Conservation (phyloP, 2,329 filamentous ascomycete species). For the Calonectria fujianensis region DNA sequence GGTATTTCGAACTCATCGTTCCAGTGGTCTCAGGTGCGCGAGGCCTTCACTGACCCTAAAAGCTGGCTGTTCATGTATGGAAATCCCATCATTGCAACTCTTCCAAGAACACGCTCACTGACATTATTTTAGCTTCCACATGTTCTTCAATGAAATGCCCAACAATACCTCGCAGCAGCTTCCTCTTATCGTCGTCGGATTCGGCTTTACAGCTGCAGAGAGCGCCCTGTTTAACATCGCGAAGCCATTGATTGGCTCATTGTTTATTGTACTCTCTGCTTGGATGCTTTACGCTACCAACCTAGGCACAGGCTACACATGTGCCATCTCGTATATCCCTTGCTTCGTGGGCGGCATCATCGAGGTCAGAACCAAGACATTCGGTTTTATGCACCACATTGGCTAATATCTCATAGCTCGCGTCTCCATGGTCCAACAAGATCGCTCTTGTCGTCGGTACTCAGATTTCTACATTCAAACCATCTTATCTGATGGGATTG, state of each 20-base stretch:
- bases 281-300: neutral
- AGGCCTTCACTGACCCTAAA: neutral
- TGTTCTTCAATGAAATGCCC: neutral
- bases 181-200: neutral
- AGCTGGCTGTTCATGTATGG: slow-evolving; percentile 4
- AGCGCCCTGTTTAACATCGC: neutral
- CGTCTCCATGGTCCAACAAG: slow-evolving; percentile 5
- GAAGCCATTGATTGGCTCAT: neutral
- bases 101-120: neutral
- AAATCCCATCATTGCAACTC: neutral
- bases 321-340: slow-evolving; percentile 5
- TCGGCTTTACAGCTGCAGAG: neutral
- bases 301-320: neutral
- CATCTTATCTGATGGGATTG: neutral
- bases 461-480: slow-evolving; percentile 4
- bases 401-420: neutral
- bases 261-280: neutral
- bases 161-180: slow-evolving; percentile 6
- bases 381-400: neutral
- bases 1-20: neutral
- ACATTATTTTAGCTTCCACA: neutral
- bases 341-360: slow-evolving; percentile 8
- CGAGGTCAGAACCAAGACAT: neutral
- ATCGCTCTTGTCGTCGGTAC: neutral
- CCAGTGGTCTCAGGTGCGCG: slow-evolving; percentile 3